Evolutionary conservation across 2,329 filamentous ascomycete species (phyloP).

Genomic region (Botrytis aclada): DNA sequence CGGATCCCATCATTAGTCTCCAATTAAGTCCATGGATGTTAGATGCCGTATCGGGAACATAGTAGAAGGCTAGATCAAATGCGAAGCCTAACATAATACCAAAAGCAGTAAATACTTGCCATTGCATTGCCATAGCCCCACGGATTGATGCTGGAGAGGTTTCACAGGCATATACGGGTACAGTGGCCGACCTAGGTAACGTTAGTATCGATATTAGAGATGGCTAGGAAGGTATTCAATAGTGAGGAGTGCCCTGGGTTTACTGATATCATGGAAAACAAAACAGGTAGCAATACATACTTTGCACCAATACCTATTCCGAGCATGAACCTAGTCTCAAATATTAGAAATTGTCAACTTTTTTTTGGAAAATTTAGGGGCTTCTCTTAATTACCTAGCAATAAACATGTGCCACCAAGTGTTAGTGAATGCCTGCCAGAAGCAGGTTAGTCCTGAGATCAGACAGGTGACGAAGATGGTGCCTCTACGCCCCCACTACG

Average conservation of each 20-base stretch:
- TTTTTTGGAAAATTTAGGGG: not conserved
- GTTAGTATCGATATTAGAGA: not conserved
- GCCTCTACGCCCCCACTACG: slow-evolving; percentile 62
- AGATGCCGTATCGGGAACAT: slow-evolving; percentile 46
- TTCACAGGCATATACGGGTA: slow-evolving; percentile 68
- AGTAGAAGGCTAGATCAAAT: slow-evolving; percentile 59
- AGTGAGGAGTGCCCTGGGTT: not conserved
- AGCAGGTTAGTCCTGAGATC: slow-evolving; percentile 55
- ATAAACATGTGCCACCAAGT: slow-evolving; percentile 70
- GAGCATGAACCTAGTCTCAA: slow-evolving; percentile 53
- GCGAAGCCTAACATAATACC: slow-evolving; percentile 58
- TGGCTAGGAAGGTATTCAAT: not conserved
- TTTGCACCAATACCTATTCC: slow-evolving; percentile 71
- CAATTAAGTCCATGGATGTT: slow-evolving; percentile 58
- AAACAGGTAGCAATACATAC: slow-evolving; percentile 31
- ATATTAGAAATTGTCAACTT: not conserved
- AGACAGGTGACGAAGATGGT: slow-evolving; percentile 68
- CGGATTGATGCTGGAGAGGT: slow-evolving; percentile 61
- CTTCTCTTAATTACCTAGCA: slow-evolving; percentile 41
- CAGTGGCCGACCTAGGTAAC: slow-evolving; percentile 50
- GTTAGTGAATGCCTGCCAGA: slow-evolving; percentile 51
- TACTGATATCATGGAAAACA: not conserved
- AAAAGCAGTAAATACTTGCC: slow-evolving; percentile 53
- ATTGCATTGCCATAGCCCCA: slow-evolving; percentile 70
- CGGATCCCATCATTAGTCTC: slow-evolving; percentile 65